A percentile compares a stretch with the other conserved stretches of the same genome.
Conservation (phyloP, 1,284 basidiomycete species). For the Flammula alnicola region DNA sequence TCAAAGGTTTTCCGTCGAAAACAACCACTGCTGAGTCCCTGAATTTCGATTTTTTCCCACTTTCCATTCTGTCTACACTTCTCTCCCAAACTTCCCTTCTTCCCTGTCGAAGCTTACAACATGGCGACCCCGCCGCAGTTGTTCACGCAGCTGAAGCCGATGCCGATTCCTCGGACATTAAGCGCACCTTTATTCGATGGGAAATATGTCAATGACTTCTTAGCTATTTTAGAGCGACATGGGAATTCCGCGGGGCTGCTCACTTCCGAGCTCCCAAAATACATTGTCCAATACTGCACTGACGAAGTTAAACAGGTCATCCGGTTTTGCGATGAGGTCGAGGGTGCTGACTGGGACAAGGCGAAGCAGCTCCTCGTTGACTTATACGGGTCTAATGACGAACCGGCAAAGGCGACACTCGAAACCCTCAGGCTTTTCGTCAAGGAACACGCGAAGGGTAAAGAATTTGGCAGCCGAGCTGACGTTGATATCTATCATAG, state of each 20-base stretch:
- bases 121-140: no score
- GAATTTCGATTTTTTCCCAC: no score
- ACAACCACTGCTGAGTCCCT: no score
- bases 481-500: constrained; percentile 8
- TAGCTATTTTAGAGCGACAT: constrained; percentile 13
- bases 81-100: no score
- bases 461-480: neutral
- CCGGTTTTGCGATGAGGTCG: neutral
- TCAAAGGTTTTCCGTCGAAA: no score
- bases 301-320: constrained; percentile 12
- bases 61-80: no score
- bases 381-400: constrained; percentile 19
- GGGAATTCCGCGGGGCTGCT: constrained; percentile 6
- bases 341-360: constrained; percentile 10
- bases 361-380: constrained; percentile 1
- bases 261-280: constrained; percentile 4
- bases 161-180: constrained; percentile 15
- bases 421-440: neutral
- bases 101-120: no score
- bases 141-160: constrained; percentile 8
- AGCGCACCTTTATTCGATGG: constrained; percentile 18
- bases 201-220: constrained; percentile 15
- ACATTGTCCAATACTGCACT: constrained; percentile 11
- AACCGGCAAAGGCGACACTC: constrained; percentile 3
- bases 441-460: neutral